These are phyloP conservation scores for Logfia minima DNA, from an alignment of 129 eudicot species.

Conservation along the genomic window DNA sequence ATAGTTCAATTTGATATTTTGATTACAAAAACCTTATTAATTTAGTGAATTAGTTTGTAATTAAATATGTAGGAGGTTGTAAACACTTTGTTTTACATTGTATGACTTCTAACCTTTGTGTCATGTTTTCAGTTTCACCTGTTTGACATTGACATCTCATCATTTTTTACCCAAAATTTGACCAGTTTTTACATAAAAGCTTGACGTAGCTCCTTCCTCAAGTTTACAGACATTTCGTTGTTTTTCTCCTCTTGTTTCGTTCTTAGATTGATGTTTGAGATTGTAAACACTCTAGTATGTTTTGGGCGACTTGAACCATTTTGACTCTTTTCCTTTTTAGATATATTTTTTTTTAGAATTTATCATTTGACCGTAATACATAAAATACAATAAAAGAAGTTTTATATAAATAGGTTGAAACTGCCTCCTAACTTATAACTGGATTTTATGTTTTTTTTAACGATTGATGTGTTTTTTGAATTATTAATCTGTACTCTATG, in stretches of 20 bases:
- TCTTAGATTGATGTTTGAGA: neutral
- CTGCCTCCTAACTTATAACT: neutral
- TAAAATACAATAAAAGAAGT: neutral
- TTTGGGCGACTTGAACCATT: neutral
- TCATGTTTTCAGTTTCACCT: no score
- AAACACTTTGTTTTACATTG: no score
- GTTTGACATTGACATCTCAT: neutral
- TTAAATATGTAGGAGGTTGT: neutral
- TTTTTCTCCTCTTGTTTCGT: neutral
- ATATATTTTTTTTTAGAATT: neutral
- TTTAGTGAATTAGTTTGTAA: no score
- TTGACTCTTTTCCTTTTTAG: neutral
- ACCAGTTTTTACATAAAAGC: neutral
- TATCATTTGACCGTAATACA: no score
- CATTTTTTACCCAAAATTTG: neutral
- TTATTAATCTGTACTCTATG: constrained; percentile 24
- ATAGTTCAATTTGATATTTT: neutral
- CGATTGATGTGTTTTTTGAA: neutral
- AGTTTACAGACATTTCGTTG: neutral
- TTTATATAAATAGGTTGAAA: neutral
- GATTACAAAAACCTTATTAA: neutral
- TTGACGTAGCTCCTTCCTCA: neutral
- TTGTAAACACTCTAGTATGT: neutral
- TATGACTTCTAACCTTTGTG: no score
- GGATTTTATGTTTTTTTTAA: neutral